A percentile compares a stretch with the other conserved stretches of the same genome.
These are phyloP conservation scores for Eragrostis tef DNA, from an alignment of 202 grass and related monocot species.

Conservation along the genomic window DNA sequence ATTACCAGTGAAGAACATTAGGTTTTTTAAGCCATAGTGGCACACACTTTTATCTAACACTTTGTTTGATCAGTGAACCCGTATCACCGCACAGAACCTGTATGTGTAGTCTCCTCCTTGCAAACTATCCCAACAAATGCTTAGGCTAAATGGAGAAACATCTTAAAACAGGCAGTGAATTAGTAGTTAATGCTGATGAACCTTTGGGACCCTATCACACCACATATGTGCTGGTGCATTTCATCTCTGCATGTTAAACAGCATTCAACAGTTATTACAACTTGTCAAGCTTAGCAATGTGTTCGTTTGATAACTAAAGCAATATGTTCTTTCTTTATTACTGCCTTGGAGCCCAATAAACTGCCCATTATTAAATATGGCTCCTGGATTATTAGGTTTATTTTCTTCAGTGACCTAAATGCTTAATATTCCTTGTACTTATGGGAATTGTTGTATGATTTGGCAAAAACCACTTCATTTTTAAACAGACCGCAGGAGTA, in stretches of 20 bases:
- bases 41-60: not conserved
- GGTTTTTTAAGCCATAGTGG: no score
- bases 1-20: not conserved
- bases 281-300: not conserved
- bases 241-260: constrained; percentile 12
- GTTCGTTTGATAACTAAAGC: not conserved
- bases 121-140: not conserved
- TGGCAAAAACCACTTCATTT: not conserved
- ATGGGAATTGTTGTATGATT: not conserved
- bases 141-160: not conserved
- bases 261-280: not conserved
- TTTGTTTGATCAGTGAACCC: not conserved
- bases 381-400: not conserved
- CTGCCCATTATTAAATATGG: not conserved
- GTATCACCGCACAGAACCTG: not conserved
- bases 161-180: not conserved
- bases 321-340: not conserved
- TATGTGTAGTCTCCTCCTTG: not conserved
- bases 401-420: not conserved
- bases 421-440: not conserved
- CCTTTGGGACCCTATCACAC: not conserved
- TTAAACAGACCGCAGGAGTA: not conserved
- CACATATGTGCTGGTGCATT: not conserved
- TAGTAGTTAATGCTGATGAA: constrained; percentile 18
- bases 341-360: not conserved